Evolutionary conservation across 495 filamentous ascomycete genomes (phyloP), one percentile per base, ranked within the genome.

Genomic region (Penicillium ucsense): DNA sequence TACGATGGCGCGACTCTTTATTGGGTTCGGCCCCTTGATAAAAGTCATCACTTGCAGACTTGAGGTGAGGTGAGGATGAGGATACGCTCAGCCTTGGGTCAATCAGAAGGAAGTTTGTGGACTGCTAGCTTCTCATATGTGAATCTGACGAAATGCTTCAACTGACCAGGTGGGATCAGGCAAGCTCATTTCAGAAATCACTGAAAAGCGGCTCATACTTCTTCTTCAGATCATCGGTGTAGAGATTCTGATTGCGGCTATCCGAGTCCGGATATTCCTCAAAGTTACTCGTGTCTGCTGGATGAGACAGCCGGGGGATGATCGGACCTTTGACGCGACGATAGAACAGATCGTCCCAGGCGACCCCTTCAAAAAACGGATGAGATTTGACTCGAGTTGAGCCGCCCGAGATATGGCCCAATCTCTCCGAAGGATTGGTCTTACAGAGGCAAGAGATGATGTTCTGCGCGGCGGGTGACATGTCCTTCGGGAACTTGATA

Each of bases 331-430:
- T 75, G 46, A 81, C 67, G 38, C 78, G 76, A 20, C 78, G 74
- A 50, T 83, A 67, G 48, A 85, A 88, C 27, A 96, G 66, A 35
- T 84, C 84, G 35, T 95, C 81, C 92, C 92, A 98, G 54, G 88
- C 76, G 45, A 96, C 79, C 32, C 77, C 76, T 47, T 73, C 56
- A 66, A 97, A 98, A 66, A 94, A 98, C 3, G 87, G 81, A 54
- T 98, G 92, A 3, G 73, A 64, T 64, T 94, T 95, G 47, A 98
- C 90, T 47, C 82, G 74, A 28, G 74, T 74, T 8, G 88, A 84
- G 42, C 92, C 89, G 45, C 88, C 89, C 42, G 80, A 80, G 48
- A 96, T 88, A 62, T 96, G 87, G 38, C 92, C 92, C 11, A 98
- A 72, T 40, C 92, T 82, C 42, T 88, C 82, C 0, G 86, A 84